Conservation (phyloP, 805 yeast species). For the Candida xyloterini region DNA sequence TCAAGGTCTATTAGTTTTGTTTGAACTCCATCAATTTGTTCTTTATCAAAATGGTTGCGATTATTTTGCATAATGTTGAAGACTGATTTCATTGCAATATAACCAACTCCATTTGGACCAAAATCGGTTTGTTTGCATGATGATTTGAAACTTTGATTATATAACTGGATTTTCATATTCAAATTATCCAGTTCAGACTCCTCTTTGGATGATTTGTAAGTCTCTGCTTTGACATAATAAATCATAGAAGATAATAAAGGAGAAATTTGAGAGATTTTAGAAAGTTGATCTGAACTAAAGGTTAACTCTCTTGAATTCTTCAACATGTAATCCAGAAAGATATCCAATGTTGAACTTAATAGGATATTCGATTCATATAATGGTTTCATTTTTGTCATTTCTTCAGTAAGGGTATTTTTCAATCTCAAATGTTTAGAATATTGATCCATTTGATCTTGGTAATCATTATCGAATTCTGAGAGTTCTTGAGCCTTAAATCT, state of each 20-base stretch:
- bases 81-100: slow-evolving; percentile 10
- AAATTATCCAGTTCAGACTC: slow-evolving; percentile 20
- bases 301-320: background rate
- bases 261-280: slow-evolving; percentile 15
- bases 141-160: slow-evolving; percentile 20
- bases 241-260: slow-evolving; percentile 29
- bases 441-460: slow-evolving; percentile 20
- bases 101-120: slow-evolving; percentile 13
- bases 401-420: slow-evolving; percentile 17
- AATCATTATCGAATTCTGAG: slow-evolving; percentile 23
- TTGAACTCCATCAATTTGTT: slow-evolving; percentile 3
- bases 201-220: slow-evolving; percentile 7
- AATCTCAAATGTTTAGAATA: slow-evolving; percentile 19
- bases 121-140: slow-evolving; percentile 7
- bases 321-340: slow-evolving; percentile 8
- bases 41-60: slow-evolving; percentile 8
- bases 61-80: slow-evolving; percentile 8
- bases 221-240: slow-evolving; percentile 23
- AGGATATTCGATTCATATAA: slow-evolving; percentile 6
- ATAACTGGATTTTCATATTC: slow-evolving; percentile 17
- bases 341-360: slow-evolving; percentile 11
- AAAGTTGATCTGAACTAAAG: slow-evolving; percentile 1
- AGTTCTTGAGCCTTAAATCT: slow-evolving; percentile 14
- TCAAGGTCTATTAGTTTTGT: slow-evolving; percentile 1
- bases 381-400: slow-evolving; percentile 12